Conservation (phyloP, 305 asterid species). For the Fraxinus sp. region DNA sequence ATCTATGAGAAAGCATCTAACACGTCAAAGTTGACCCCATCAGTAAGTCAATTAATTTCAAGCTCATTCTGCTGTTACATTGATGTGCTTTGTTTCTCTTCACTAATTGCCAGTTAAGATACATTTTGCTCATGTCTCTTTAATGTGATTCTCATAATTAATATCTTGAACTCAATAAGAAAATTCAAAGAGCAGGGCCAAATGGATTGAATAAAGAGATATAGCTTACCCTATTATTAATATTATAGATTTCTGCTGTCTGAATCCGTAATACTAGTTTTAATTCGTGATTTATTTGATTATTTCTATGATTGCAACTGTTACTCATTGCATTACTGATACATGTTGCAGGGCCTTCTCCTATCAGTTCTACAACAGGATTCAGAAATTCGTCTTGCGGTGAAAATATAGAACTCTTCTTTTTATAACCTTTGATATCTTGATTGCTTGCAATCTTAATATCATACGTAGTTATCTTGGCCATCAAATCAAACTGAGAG, state of each 20-base stretch:
- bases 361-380: constrained; percentile 89
- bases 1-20: constrained; percentile 72
- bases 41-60: constrained; percentile 49
- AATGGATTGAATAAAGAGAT: constrained; percentile 4
- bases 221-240: not conserved
- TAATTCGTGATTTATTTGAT: not conserved
- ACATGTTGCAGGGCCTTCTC: constrained; percentile 70
- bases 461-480: not conserved
- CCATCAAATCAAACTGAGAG: constrained; percentile 1
- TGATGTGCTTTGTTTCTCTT: constrained; percentile 3
- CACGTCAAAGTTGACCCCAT: constrained; percentile 79
- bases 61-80: constrained; percentile 2
- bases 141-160: not conserved
- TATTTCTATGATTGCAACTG: not conserved
- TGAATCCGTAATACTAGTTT: constrained; percentile 8
- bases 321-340: constrained; percentile 20
- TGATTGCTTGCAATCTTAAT: not conserved
- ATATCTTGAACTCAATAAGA: constrained; percentile 12
- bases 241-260: not conserved
- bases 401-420: constrained; percentile 34
- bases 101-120: not conserved
- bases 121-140: not conserved
- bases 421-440: constrained; percentile 5
- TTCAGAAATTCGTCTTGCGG: constrained; percentile 87
- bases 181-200: constrained; percentile 14